These are phyloP conservation scores for Hypomontagnella submonticulosa DNA, from an alignment of 495 filamentous ascomycete genomes.

Conservation along the genomic window DNA sequence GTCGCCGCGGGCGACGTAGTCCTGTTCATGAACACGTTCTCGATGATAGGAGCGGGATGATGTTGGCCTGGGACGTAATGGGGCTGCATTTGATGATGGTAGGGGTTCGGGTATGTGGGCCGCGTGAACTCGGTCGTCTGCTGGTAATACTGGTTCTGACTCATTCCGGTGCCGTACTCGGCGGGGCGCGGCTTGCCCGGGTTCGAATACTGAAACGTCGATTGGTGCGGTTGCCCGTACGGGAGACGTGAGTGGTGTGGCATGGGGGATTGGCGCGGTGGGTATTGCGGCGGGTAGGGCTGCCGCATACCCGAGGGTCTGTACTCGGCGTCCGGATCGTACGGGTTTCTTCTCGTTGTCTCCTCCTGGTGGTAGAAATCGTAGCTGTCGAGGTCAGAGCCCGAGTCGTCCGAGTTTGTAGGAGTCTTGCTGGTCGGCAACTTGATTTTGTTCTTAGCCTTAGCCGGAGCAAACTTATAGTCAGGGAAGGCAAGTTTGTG, in stretches of 20 bases:
- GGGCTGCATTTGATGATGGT: slow-evolving; percentile 29
- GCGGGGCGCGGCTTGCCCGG: slow-evolving; percentile 68
- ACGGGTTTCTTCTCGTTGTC: slow-evolving; percentile 46
- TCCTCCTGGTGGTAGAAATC: slow-evolving; percentile 47
- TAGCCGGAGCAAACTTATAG: slow-evolving; percentile 94
- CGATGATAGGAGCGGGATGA: slow-evolving; percentile 30
- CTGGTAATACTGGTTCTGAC: slow-evolving; percentile 71
- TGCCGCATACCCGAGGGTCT: slow-evolving; percentile 42
- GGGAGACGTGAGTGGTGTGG: slow-evolving; percentile 49
- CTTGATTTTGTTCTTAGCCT: slow-evolving; percentile 65
- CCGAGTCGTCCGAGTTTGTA: slow-evolving; percentile 53
- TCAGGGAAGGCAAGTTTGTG: slow-evolving; percentile 87
- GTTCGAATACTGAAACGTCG: slow-evolving; percentile 70
- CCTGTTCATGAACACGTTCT: slow-evolving; percentile 57
- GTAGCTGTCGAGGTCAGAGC: slow-evolving; percentile 44
- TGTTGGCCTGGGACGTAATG: slow-evolving; percentile 16
- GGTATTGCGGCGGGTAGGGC: slow-evolving; percentile 36
- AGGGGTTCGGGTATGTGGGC: slow-evolving; percentile 17
- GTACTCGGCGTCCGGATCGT: slow-evolving; percentile 52
- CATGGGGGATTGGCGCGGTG: slow-evolving; percentile 43
- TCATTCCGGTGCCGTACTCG: slow-evolving; percentile 63
- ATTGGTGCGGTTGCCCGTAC: slow-evolving; percentile 55
- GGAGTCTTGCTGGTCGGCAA: neutral
- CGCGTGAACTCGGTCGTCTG: slow-evolving; percentile 46
- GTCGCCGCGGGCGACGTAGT: slow-evolving; percentile 52